A percentile compares a stretch with the other conserved stretches of the same genome.
These are phyloP conservation scores for Colletotrichum costaricense DNA, from an alignment of 2,329 filamentous ascomycete genomes.

Conservation along the genomic window DNA sequence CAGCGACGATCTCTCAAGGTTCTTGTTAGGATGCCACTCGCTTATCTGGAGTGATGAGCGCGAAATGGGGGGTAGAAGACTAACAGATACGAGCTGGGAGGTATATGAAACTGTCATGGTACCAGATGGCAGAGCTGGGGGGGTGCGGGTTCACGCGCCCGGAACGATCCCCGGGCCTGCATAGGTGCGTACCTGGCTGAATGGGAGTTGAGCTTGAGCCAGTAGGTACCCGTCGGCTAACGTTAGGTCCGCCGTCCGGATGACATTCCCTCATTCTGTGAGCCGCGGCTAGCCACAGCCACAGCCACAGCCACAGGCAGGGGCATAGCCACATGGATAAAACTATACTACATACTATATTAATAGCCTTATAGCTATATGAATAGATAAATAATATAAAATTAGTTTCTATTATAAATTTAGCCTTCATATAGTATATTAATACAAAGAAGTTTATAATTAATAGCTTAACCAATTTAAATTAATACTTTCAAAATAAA, in stretches of 20 bases:
- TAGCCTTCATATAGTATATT: no score
- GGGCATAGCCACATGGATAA: background rate
- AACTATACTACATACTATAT: no score
- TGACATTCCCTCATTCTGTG: background rate
- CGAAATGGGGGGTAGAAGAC: background rate
- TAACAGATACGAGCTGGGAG: background rate
- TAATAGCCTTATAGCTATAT: no score
- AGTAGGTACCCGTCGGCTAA: constrained; percentile 11
- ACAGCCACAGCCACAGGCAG: no score
- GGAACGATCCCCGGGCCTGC: constrained; percentile 31
- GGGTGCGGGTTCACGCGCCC: constrained; percentile 7
- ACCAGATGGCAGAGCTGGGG: background rate
- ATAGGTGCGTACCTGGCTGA: background rate
- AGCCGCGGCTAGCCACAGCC: no score
- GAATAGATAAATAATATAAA: no score
- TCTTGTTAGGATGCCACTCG: background rate
- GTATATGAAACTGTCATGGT: constrained; percentile 17
- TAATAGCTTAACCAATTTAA: no score
- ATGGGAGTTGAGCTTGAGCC: constrained; percentile 3
- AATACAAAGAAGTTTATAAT: no score
- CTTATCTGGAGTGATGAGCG: rapidly evolving
- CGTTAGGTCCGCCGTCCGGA: background rate
- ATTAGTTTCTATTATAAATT: no score
- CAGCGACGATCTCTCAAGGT: constrained; percentile 31
- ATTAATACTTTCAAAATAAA: no score